Evolutionary conservation across 2,329 filamentous ascomycete genomes (phyloP).

Genomic region (Akanthomyces muscarius): DNA sequence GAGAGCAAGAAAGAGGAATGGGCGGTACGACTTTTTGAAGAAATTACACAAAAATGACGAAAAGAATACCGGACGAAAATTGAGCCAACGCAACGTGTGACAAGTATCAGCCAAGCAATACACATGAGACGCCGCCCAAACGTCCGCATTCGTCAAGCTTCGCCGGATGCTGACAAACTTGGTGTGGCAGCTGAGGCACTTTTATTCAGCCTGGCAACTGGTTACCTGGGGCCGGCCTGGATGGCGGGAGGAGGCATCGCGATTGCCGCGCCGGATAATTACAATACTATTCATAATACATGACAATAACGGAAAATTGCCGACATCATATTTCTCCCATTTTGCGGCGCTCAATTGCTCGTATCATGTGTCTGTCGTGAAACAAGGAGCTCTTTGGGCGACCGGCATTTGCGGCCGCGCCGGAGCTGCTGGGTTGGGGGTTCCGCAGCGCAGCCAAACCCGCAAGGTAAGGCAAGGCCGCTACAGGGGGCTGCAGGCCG

Average conservation of each 20-base stretch:
- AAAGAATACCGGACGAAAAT: not conserved
- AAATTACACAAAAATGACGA: not conserved
- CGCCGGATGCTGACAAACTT: conserved; percentile 9
- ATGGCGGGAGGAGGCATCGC: not conserved
- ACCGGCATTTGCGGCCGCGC: not conserved
- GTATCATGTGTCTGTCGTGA: conserved; percentile 3
- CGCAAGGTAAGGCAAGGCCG: not conserved
- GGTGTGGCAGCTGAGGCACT: not conserved
- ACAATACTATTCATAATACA: not conserved
- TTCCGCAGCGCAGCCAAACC: conserved; percentile 5
- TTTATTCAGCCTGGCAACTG: not conserved
- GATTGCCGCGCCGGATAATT: not conserved
- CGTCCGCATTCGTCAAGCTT: not conserved
- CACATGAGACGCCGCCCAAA: conserved; percentile 1
- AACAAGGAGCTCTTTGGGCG: conserved; percentile 1
- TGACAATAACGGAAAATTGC: not conserved
- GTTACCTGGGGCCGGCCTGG: not conserved
- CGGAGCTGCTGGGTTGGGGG: conserved; percentile 14
- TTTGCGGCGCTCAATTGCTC: not conserved
- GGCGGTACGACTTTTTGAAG: not conserved
- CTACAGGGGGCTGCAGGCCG: not conserved
- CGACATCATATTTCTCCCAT: not conserved
- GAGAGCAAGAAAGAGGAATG: no score
- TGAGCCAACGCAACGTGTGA: not conserved
- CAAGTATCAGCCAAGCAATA: conserved; percentile 1